phyloP scores from a whole-genome alignment of 2,329 filamentous ascomycete genomes.

The Talaromyces sp. region DNA sequence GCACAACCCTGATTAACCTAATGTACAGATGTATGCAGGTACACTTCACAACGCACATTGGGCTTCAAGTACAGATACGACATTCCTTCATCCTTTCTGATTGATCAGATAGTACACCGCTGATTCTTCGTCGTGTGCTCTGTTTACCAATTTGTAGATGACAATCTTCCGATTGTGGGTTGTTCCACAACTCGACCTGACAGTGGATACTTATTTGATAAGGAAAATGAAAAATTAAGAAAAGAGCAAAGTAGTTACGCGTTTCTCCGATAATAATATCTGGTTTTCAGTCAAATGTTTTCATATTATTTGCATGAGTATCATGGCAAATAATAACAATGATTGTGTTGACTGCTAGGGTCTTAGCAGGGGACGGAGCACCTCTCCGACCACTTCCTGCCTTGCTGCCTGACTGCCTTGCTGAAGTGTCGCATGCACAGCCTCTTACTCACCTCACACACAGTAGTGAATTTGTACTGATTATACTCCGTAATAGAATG shows the following conservation, averaged over 20 bases:
- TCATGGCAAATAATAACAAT: neutral
- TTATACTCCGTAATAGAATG: too few relatives aligned
- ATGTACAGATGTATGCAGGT: neutral
- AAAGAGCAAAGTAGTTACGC: neutral
- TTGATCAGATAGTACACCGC: neutral
- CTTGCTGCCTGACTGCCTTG: neutral
- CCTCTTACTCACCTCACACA: neutral
- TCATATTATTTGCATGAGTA: neutral
- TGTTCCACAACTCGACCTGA: neutral
- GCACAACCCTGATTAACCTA: neutral
- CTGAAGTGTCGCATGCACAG: neutral
- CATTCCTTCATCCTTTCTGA: neutral
- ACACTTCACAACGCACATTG: neutral
- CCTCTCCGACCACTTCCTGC: neutral
- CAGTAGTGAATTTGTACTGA: too few relatives aligned
- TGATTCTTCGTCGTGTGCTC: neutral
- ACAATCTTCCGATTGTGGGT: neutral
- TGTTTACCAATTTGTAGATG: neutral
- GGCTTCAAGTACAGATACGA: neutral
- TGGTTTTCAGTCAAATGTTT: neutral
- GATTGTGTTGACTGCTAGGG: neutral
- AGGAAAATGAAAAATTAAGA: neutral
- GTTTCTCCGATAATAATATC: too few relatives aligned
- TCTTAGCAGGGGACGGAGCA: neutral
- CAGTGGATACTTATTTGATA: neutral